Evolutionary conservation across 306 rosid species (phyloP), one percentile per base, ranked within the genome.

Genomic region (Sicyos edulis): DNA sequence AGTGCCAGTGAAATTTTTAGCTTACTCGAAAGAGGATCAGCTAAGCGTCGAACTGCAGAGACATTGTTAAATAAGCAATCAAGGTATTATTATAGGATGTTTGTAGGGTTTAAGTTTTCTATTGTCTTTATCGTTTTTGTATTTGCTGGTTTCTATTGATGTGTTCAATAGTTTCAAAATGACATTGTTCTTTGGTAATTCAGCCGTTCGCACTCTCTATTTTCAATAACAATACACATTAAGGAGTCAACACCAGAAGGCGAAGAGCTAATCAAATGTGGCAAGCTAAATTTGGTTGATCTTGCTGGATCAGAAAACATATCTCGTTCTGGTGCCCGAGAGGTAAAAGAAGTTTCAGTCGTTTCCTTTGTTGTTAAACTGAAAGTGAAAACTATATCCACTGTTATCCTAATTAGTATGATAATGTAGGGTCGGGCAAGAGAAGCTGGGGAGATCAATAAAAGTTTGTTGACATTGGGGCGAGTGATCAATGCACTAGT

Each of bases 171-270:
- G 73, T 51, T 49, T 24, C 32, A 14, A 51, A 51, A 22, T 69
- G 73, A 9, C 32, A 24, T 5, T 24, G 73, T 24, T 69, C 47
- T 50, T 51, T 51, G 14, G 22, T 16, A 7, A 45, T 85, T 74
- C 87, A 95, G 99, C 86, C 99, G 99, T 65, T 95, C 99, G 24
- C 99, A 95, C 84, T 95, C 99, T 54, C 81, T 91, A 61, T 95
- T 95, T 83, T 91, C 96, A 8, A 91, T 95, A 70, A 95, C 99
- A n/a, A 95, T 95, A 75, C 99, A 95, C 80, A 95, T 95, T 42
- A 95, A 91, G 74, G 99, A 95, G 84, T 79, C 99, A 75, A 95
- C 99, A 22, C 96, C 99, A 16, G 97, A 95, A 79, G 99, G 99
- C 15, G 99, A 95, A 85, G 99, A 95, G 67, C 82, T 95, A 42